A percentile compares a stretch with the other conserved stretches of the same genome.
These are phyloP conservation scores for Phylloporus arenicola DNA, from an alignment of 768 basidiomycete species.

Conservation along the genomic window DNA sequence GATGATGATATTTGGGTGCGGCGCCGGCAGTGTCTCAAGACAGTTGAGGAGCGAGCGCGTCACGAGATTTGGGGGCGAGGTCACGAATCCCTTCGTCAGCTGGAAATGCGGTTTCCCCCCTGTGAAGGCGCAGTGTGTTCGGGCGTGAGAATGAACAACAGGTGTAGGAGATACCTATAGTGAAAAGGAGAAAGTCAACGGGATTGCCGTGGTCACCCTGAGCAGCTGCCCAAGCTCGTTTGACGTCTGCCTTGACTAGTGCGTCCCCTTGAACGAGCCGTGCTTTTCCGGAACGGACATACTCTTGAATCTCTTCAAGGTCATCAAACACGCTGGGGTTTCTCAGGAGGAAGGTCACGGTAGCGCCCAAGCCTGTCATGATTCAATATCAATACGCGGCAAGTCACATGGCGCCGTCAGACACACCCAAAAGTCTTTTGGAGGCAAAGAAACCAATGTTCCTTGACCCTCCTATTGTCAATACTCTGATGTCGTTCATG, in stretches of 20 bases:
- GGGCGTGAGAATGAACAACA: neutral
- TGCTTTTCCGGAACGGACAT: conserved; percentile 48
- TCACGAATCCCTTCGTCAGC: conserved; percentile 42
- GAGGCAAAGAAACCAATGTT: conserved; percentile 52
- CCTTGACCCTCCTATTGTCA: conserved; percentile 49
- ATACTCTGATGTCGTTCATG: conserved; percentile 27
- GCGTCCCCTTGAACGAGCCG: conserved; percentile 59
- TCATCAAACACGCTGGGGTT: conserved; percentile 46
- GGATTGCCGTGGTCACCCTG: conserved; percentile 23
- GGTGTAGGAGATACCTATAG: conserved; percentile 42
- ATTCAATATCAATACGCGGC: neutral
- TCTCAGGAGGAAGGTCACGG: conserved; percentile 61
- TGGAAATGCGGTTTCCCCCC: conserved; percentile 37
- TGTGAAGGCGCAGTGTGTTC: neutral
- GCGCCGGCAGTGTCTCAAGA: conserved; percentile 47
- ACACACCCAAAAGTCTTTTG: conserved; percentile 43
- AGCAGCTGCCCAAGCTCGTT: conserved; percentile 45
- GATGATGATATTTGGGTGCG: conserved; percentile 46
- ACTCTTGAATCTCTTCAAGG: conserved; percentile 47
- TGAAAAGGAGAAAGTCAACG: conserved; percentile 55
- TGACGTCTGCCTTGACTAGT: conserved; percentile 45
- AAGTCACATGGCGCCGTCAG: neutral
- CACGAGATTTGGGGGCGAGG: conserved; percentile 52
- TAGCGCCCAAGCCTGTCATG: conserved; percentile 47
- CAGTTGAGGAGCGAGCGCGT: conserved; percentile 52